These are phyloP conservation scores for Piper betle DNA, from an alignment of 164 flowering plant species.

Conservation along the genomic window DNA sequence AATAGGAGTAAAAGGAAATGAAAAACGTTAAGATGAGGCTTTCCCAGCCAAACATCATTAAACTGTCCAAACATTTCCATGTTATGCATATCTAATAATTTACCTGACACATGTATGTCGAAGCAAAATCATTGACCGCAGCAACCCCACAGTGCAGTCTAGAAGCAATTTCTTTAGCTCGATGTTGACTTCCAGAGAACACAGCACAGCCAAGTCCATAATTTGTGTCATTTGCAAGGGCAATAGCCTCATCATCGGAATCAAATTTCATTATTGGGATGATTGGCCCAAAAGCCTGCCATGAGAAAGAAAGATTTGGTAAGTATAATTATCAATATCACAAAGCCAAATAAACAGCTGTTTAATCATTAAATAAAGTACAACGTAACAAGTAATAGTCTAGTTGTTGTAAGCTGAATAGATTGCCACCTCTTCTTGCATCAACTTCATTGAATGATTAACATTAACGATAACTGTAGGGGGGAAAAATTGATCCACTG, in stretches of 20 bases:
- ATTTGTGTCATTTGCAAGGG: slow-evolving; percentile 73
- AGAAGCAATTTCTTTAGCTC: slow-evolving; percentile 71
- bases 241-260: slow-evolving; percentile 79
- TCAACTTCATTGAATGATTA: slow-evolving; percentile 72
- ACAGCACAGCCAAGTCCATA: slow-evolving; percentile 98
- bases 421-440: slow-evolving; percentile 88
- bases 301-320: not conserved
- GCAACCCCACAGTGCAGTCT: slow-evolving; percentile 81
- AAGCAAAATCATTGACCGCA: slow-evolving; percentile 92
- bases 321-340: not conserved
- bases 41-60: not conserved
- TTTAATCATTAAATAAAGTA: not conserved
- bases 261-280: slow-evolving; percentile 92
- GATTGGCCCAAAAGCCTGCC: slow-evolving; percentile 94
- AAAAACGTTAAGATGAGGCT: not conserved
- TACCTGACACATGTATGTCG: slow-evolving; percentile 97
- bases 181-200: slow-evolving; percentile 73
- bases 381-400: too few relatives aligned
- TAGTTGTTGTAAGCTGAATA: not conserved
- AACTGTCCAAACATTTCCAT: not conserved
- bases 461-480: slow-evolving; percentile 88
- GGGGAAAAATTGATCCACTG: slow-evolving; percentile 92
- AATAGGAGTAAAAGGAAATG: not conserved
- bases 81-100: not conserved
- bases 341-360: not conserved